Evolutionary conservation across 2,329 filamentous ascomycete genomes (phyloP).

Genomic region (Penicillium sp.): DNA sequence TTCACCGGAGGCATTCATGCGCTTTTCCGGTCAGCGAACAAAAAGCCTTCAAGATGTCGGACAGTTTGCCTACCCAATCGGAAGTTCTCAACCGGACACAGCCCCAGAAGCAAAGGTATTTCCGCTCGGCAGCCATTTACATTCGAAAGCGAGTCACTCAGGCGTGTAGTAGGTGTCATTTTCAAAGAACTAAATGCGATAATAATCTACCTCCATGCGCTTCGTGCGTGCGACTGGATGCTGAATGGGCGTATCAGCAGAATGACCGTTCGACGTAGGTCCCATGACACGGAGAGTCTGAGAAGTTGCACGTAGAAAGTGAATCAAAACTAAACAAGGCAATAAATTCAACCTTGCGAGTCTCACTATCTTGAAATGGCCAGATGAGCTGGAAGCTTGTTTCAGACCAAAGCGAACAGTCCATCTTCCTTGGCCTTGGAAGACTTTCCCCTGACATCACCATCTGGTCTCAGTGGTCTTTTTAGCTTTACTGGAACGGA

Average conservation of each 20-base stretch:
- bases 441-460: neutral
- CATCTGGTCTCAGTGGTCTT: neutral
- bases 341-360: conserved; percentile 9
- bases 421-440: neutral
- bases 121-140: conserved; percentile 1
- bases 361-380: conserved; percentile 5
- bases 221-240: conserved; percentile 7
- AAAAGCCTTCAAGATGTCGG: neutral
- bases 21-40: neutral
- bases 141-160: conserved; percentile 9
- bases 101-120: neutral
- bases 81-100: neutral
- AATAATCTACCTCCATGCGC: conserved; percentile 8
- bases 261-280: conserved; percentile 1
- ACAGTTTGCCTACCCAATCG: neutral
- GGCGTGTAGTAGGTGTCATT: conserved; percentile 8
- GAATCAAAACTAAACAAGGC: neutral
- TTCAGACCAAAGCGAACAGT: neutral
- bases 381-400: conserved; percentile 8
- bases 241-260: conserved; percentile 4
- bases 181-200: conserved; percentile 8
- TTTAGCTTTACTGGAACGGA: neutral
- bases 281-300: neutral
- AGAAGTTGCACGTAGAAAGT: neutral
- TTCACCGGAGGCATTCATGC: neutral